Evolutionary conservation across 352 stramenopile genomes (phyloP).

Genomic region (Thraustotheca clavata): DNA sequence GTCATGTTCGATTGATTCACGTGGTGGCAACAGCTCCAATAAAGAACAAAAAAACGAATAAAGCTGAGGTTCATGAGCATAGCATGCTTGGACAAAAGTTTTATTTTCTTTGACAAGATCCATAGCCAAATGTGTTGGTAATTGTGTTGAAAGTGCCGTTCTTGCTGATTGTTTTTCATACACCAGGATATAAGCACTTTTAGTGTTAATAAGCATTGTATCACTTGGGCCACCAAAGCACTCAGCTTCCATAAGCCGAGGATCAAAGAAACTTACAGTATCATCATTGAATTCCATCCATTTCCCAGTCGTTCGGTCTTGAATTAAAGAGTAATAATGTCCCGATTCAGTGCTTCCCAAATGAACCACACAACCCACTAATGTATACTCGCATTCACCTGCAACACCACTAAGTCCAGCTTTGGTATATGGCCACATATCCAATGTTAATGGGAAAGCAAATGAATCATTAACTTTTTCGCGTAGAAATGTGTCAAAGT

Average conservation of each 20-base stretch:
- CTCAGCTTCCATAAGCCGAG: slow-evolving; percentile 11
- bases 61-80: slow-evolving; percentile 13
- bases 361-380: slow-evolving; percentile 26
- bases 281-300: slow-evolving; percentile 27
- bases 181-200: slow-evolving; percentile 27
- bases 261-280: slow-evolving; percentile 16
- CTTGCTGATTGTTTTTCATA: slow-evolving; percentile 8
- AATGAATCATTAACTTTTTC: slow-evolving; percentile 40
- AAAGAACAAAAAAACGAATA: slow-evolving; percentile 3
- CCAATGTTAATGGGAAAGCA: slow-evolving; percentile 26
- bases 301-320: not conserved
- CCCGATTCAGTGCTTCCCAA: slow-evolving; percentile 26
- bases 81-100: slow-evolving; percentile 20
- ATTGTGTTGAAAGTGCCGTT: not conserved
- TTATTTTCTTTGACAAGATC: slow-evolving; percentile 12
- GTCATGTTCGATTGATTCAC: not conserved
- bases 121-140: not conserved
- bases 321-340: slow-evolving; percentile 26
- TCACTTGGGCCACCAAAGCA: slow-evolving; percentile 19
- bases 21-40: not conserved
- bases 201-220: slow-evolving; percentile 4
- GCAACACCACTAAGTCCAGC: not conserved
- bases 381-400: slow-evolving; percentile 8
- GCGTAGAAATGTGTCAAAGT: slow-evolving; percentile 27
- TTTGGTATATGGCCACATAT: slow-evolving; percentile 21